Evolutionary conservation across 305 asterid species (phyloP).

Genomic region (Fraxinus platypoda): DNA sequence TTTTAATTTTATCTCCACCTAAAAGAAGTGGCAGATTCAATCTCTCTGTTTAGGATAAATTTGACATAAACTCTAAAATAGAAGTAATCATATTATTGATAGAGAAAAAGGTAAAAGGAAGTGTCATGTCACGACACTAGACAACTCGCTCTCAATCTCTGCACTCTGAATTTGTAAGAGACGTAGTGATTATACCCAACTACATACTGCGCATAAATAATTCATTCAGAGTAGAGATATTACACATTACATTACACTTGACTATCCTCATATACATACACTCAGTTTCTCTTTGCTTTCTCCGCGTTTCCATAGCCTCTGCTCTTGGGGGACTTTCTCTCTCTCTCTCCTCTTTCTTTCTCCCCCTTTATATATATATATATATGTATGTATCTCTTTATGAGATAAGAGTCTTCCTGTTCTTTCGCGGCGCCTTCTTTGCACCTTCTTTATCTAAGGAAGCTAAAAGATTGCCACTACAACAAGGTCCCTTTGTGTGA

Average conservation of each 20-base stretch:
- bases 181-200: slow-evolving; percentile 48
- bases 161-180: slow-evolving; percentile 55
- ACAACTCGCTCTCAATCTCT: slow-evolving; percentile 84
- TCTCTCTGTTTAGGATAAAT: neutral
- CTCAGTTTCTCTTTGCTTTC: neutral
- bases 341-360: slow-evolving; percentile 1
- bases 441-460: slow-evolving; percentile 77
- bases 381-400: slow-evolving; percentile 4
- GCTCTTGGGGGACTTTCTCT: neutral
- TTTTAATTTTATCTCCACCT: neutral
- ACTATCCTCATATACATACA: neutral
- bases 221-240: slow-evolving; percentile 9
- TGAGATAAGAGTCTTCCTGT: slow-evolving; percentile 46
- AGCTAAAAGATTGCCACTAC: slow-evolving; percentile 29
- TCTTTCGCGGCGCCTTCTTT: slow-evolving; percentile 46
- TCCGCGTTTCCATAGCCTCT: neutral
- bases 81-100: slow-evolving; percentile 3
- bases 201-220: slow-evolving; percentile 24
- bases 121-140: slow-evolving; percentile 75
- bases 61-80: neutral
- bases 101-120: slow-evolving; percentile 36
- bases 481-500: slow-evolving; percentile 51
- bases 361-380: neutral
- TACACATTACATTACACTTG: neutral
- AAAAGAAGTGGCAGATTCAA: neutral